A percentile compares a stretch with the other conserved stretches of the same genome.
phyloP scores from a whole-genome alignment of 441 rosid genomes.

The Syzygium syzygioides region DNA sequence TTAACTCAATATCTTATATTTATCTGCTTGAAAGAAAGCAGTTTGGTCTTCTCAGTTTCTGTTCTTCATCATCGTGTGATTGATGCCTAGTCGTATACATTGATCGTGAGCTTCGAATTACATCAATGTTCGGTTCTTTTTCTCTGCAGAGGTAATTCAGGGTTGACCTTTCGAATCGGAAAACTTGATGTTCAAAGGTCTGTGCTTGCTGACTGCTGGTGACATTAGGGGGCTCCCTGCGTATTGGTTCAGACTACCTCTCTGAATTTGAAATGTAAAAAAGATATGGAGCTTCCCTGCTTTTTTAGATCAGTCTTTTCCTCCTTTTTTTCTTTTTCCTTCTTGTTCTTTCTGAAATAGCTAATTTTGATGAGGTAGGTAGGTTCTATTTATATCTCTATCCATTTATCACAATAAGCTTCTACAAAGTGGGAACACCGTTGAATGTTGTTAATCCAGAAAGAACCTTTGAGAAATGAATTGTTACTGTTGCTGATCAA shows the following conservation, averaged over 20 bases:
- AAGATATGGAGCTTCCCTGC: constrained; percentile 15
- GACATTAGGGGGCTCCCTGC: constrained; percentile 14
- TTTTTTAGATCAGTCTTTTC: constrained; percentile 12
- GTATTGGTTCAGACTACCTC: constrained; percentile 12
- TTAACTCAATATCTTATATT: neutral
- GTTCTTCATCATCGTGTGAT: neutral
- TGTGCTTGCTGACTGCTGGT: constrained; percentile 25
- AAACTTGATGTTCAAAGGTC: constrained; percentile 8
- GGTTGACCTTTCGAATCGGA: neutral
- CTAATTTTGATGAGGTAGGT: constrained; percentile 19
- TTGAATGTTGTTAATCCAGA: neutral
- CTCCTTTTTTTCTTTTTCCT: neutral
- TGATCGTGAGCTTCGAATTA: neutral
- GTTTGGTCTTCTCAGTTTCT: neutral
- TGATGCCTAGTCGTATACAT: neutral
- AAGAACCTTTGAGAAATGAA: neutral
- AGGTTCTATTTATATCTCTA: constrained; percentile 4
- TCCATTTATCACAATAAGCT: neutral
- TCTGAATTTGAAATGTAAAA: constrained; percentile 21
- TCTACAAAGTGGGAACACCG: neutral
- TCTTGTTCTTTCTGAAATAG: constrained; percentile 15
- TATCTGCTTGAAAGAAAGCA: neutral
- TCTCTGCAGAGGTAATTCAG: constrained; percentile 37
- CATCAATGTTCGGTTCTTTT: neutral
- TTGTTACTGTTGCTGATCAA: neutral